Conservation (phyloP, 768 basidiomycete species). For the Cubamyces lactineus region DNA sequence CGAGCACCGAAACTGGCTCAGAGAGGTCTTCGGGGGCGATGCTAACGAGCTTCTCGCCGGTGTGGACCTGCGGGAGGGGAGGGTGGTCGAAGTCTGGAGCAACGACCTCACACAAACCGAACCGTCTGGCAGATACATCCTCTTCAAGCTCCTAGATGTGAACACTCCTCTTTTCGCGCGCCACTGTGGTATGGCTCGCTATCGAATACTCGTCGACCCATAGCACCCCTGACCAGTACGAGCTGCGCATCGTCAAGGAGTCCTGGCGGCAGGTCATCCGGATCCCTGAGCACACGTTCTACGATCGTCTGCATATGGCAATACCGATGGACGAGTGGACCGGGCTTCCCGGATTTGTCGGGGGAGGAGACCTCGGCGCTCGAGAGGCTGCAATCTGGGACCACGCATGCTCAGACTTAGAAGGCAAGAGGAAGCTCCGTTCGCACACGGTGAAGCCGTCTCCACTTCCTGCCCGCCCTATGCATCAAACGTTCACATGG, state of each 20-base stretch:
- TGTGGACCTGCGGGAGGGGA: slow-evolving; percentile 3
- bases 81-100: slow-evolving; percentile 3
- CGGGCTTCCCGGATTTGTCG: neutral
- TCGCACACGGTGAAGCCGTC: neutral
- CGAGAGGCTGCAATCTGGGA: neutral
- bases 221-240: neutral
- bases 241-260: slow-evolving; percentile 16
- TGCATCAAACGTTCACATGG: slow-evolving; percentile 9
- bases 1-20: slow-evolving; percentile 1
- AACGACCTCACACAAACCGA: neutral
- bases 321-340: neutral
- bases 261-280: slow-evolving; percentile 16
- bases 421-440: no score
- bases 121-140: neutral
- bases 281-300: slow-evolving; percentile 7
- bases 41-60: neutral
- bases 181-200: slow-evolving; percentile 20
- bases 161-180: slow-evolving; percentile 20
- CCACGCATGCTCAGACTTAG: neutral
- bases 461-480: neutral
- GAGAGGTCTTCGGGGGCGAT: neutral
- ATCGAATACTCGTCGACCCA: neutral
- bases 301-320: neutral
- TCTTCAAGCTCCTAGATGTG: slow-evolving; percentile 7
- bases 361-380: neutral